Evolutionary conservation across 805 yeast genomes (phyloP).

Genomic region (Ogataea ramenticola): DNA sequence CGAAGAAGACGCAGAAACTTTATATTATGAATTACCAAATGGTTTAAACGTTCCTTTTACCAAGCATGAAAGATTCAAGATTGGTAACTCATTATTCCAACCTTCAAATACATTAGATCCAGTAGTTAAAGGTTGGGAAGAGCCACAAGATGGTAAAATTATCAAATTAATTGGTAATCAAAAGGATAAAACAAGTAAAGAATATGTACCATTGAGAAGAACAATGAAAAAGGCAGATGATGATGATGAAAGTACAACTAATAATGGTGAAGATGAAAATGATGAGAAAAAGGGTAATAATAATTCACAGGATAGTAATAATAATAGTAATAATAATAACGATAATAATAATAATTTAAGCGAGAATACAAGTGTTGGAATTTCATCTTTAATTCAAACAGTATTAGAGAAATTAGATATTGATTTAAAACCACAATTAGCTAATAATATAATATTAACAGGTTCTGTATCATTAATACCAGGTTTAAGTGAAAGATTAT

Average conservation of each 20-base stretch:
- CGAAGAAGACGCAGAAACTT: constrained; percentile 25
- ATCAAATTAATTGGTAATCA: constrained; percentile 18
- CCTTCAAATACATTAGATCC: constrained; percentile 35
- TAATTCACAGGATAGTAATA: not conserved
- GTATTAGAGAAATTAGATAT: constrained; percentile 60
- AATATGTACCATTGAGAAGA: constrained; percentile 70
- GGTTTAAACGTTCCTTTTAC: constrained; percentile 61
- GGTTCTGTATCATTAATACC: constrained; percentile 81
- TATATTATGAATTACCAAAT: constrained; percentile 69
- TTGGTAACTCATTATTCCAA: constrained; percentile 69
- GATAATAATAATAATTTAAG: constrained; percentile 4
- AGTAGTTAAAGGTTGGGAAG: constrained; percentile 26
- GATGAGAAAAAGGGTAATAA: constrained; percentile 14
- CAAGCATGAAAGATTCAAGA: constrained; percentile 44
- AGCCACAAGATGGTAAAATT: constrained; percentile 49
- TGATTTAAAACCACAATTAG: constrained; percentile 76
- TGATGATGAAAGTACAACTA: constrained; percentile 9
- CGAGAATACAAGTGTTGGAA: constrained; percentile 20
- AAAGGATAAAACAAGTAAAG: constrained; percentile 36
- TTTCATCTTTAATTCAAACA: constrained; percentile 54
- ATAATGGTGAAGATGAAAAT: constrained; percentile 19
- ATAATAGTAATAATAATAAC: constrained; percentile 5
- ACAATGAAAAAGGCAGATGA: constrained; percentile 30
- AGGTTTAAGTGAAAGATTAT: constrained; percentile 70
- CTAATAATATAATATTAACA: constrained; percentile 81